phyloP scores from a whole-genome alignment of 352 stramenopile species.

The Phytophthora ohioensis region DNA sequence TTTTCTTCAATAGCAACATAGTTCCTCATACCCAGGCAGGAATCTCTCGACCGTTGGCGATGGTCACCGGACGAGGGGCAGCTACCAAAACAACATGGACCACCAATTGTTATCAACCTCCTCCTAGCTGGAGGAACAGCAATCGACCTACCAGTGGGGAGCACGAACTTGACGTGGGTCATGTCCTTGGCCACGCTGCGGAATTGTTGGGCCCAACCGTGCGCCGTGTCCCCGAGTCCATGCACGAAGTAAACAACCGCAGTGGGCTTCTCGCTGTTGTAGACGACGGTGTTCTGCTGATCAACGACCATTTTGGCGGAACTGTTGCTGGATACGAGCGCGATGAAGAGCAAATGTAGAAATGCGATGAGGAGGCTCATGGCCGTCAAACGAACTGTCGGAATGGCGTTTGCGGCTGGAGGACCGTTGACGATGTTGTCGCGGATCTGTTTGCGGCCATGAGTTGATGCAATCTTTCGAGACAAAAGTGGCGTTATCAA shows the following conservation, averaged over 20 bases:
- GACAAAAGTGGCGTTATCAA: conserved; percentile 10
- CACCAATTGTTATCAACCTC: background rate
- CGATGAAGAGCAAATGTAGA: conserved; percentile 28
- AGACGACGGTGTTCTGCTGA: conserved; percentile 44
- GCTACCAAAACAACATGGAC: conserved; percentile 44
- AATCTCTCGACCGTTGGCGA: conserved; percentile 94
- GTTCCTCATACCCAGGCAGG: conserved; percentile 79
- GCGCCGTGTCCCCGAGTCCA: conserved; percentile 92
- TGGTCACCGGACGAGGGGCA: conserved; percentile 88
- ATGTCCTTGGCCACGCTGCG: conserved; percentile 55
- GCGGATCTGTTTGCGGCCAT: background rate
- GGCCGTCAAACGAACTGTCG: background rate
- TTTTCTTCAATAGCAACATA: background rate
- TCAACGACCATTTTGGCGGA: conserved; percentile 38
- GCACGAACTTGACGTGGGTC: conserved; percentile 79
- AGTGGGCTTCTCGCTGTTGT: conserved; percentile 31
- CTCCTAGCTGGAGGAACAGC: background rate
- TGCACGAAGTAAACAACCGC: conserved; percentile 77
- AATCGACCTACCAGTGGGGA: conserved; percentile 56
- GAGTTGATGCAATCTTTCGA: conserved; percentile 14
- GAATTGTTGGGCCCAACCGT: conserved; percentile 81
- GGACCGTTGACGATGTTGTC: background rate
- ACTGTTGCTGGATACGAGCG: conserved; percentile 12
- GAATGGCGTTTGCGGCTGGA: conserved; percentile 2
- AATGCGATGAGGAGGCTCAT: conserved; percentile 23